phyloP scores from a whole-genome alignment of 2,329 filamentous ascomycete species.

The Cadophora luteo-olivacea region DNA sequence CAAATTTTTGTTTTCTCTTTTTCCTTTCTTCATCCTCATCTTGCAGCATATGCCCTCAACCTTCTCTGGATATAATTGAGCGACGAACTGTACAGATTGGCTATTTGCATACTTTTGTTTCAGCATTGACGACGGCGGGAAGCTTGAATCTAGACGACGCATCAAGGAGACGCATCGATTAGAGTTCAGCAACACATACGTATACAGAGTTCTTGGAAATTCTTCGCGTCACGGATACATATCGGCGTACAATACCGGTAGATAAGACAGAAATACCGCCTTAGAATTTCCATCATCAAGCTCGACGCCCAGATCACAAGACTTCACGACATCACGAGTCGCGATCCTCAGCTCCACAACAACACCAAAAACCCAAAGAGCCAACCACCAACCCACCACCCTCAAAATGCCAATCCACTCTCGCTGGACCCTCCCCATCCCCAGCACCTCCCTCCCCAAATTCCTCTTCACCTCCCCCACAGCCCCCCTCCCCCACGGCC shows the following conservation, averaged over 20 bases:
- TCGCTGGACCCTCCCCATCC: slow-evolving; percentile 36
- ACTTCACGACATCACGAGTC: background rate
- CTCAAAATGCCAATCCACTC: slow-evolving; percentile 39
- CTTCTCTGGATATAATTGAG: background rate
- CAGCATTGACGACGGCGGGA: background rate
- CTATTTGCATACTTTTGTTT: background rate
- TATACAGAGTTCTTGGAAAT: background rate
- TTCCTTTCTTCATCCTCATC: background rate
- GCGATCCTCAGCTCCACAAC: background rate
- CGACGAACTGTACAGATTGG: background rate
- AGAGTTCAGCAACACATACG: background rate
- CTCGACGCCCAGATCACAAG: background rate
- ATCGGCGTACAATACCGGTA: background rate
- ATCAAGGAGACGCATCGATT: background rate
- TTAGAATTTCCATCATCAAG: background rate
- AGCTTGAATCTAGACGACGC: too few species aligned
- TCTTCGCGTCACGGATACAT: background rate
- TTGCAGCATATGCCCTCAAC: background rate
- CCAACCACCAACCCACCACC: background rate
- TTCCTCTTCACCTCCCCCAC: slow-evolving; percentile 61
- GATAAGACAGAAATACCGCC: background rate
- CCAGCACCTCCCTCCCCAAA: slow-evolving; percentile 56
- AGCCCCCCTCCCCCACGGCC: slow-evolving; percentile 49
- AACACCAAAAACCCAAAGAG: background rate
- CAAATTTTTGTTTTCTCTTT: background rate